A percentile compares a stretch with the other conserved stretches of the same genome.
These are phyloP conservation scores for Aphanocladium album DNA, from an alignment of 2,329 filamentous ascomycete species.

Conservation along the genomic window DNA sequence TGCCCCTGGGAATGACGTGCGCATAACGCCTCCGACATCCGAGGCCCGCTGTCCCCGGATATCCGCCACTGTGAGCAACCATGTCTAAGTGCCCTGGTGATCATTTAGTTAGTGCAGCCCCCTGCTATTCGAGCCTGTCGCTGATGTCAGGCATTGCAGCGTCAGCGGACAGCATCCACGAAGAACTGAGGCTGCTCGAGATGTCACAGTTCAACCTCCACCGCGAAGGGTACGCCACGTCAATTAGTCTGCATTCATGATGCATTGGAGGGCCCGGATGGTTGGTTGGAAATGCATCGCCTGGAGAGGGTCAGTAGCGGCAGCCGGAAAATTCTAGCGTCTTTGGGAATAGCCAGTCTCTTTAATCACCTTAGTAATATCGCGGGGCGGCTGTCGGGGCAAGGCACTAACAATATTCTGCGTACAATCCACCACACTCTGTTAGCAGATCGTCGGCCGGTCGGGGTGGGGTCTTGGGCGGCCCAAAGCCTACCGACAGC, in stretches of 20 bases:
- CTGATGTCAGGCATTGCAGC: neutral
- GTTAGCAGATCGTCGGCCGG: constrained; percentile 4
- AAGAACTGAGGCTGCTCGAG: neutral
- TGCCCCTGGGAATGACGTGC: no score
- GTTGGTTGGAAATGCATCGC: neutral
- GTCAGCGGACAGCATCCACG: neutral
- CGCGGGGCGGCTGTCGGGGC: constrained; percentile 10
- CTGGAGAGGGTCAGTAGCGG: neutral
- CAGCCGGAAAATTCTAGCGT: constrained; percentile 6
- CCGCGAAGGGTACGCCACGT: neutral
- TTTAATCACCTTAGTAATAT: constrained; percentile 6
- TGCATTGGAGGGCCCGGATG: neutral
- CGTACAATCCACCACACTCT: neutral
- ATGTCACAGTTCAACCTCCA: neutral
- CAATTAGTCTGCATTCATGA: neutral
- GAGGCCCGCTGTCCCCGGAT: neutral
- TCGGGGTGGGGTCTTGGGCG: constrained; percentile 9
- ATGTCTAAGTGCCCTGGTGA: no score
- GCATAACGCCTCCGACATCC: neutral
- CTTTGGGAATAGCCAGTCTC: neutral
- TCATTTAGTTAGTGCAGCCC: no score
- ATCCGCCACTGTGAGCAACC: neutral
- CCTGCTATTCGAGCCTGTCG: no score
- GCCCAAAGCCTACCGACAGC: neutral
- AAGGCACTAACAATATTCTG: neutral